Percentiles rank a stretch among this genome's conserved stretches.
Evolutionary conservation across 2,329 filamentous ascomycete species (phyloP).

Genomic region (Hypomyces rosellus): DNA sequence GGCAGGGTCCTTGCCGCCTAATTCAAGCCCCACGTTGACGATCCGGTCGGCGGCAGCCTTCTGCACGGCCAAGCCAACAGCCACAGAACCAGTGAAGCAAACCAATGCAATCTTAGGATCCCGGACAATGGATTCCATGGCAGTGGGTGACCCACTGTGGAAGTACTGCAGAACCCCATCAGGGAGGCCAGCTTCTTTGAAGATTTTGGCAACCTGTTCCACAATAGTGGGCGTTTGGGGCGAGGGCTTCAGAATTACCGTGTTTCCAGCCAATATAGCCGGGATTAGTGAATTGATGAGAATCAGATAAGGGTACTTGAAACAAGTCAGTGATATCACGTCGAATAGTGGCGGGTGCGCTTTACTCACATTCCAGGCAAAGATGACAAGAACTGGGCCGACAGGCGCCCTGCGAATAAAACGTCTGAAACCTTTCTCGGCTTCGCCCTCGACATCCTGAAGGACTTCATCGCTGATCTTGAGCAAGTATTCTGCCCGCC

Average conservation of each 20-base stretch:
- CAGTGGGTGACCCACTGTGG: slow-evolving; percentile 72
- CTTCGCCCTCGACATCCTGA: slow-evolving; percentile 73
- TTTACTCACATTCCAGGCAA: slow-evolving; percentile 84
- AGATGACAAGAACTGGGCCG: slow-evolving; percentile 81
- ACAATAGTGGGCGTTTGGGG: slow-evolving; percentile 90
- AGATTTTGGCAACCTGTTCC: slow-evolving; percentile 73
- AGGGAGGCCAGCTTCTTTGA: slow-evolving; percentile 74
- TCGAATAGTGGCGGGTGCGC: not conserved
- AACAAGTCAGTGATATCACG: slow-evolving; percentile 7
- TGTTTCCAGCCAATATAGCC: slow-evolving; percentile 83
- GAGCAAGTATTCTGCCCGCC: slow-evolving; percentile 77
- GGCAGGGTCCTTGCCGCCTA: slow-evolving; percentile 91
- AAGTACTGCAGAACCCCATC: slow-evolving; percentile 84
- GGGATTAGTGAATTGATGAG: slow-evolving; percentile 89
- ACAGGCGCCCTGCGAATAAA: slow-evolving; percentile 86
- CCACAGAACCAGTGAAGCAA: slow-evolving; percentile 91
- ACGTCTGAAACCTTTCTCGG: slow-evolving; percentile 81
- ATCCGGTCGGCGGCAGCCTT: slow-evolving; percentile 77
- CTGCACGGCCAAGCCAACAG: slow-evolving; percentile 79
- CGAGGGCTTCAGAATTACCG: slow-evolving; percentile 88
- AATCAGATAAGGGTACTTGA: slow-evolving; percentile 87
- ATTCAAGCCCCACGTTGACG: slow-evolving; percentile 79
- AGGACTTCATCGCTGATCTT: slow-evolving; percentile 75
- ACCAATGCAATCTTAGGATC: slow-evolving; percentile 72
- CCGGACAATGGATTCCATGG: slow-evolving; percentile 72